Evolutionary conservation across 257 asterid species (phyloP).

Genomic region (Petunia axillaris): DNA sequence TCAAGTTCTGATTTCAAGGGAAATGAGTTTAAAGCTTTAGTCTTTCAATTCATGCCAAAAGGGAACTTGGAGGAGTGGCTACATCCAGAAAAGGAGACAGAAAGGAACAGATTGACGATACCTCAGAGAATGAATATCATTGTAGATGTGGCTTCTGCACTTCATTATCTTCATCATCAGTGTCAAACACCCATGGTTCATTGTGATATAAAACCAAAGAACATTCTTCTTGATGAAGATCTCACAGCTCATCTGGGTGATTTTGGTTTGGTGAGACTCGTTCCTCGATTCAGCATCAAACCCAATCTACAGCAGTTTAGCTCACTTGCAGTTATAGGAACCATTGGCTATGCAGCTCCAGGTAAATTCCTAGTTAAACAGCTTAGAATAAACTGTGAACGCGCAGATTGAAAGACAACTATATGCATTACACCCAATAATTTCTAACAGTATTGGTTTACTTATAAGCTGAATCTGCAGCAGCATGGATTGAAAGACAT

Average conservation of each 20-base stretch:
- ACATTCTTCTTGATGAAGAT: conserved; percentile 53
- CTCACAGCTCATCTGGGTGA: conserved; percentile 52
- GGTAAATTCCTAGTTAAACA: conserved; percentile 31
- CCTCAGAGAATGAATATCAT: conserved; percentile 47
- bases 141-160: conserved; percentile 49
- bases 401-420: not conserved
- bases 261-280: conserved; percentile 48
- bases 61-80: conserved; percentile 63
- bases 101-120: conserved; percentile 34
- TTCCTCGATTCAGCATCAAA: conserved; percentile 25
- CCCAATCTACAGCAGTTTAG: conserved; percentile 35
- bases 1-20: conserved; percentile 50
- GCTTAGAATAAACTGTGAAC: not conserved
- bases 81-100: conserved; percentile 38
- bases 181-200: conserved; percentile 45
- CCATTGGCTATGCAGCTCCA: conserved; percentile 63
- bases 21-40: conserved; percentile 54
- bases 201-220: conserved; percentile 59
- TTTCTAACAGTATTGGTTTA: no score
- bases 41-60: conserved; percentile 51
- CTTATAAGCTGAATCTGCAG: no score
- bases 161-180: conserved; percentile 52
- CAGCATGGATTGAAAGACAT: no score
- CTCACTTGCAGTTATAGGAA: conserved; percentile 49
- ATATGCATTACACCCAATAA: not conserved